Conservation (phyloP, 495 filamentous ascomycete genomes). For the Podospora pseudoanserina region DNA sequence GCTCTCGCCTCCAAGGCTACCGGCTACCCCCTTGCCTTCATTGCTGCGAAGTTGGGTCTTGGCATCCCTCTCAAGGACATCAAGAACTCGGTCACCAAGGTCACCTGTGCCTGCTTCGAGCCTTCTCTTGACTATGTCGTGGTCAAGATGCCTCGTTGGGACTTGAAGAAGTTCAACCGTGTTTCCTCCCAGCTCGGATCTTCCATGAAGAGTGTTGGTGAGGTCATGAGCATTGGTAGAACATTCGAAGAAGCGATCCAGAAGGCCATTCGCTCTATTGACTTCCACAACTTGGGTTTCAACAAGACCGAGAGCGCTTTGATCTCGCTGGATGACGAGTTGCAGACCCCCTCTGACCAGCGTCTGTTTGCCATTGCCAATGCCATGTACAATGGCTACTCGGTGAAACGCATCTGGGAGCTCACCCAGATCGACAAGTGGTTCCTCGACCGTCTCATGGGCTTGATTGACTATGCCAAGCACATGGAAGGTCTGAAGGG, state of each 20-base stretch:
- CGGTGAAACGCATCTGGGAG: conserved; percentile 94
- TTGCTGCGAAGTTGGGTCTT: conserved; percentile 90
- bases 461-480: conserved; percentile 83
- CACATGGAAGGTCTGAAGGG: conserved; percentile 66
- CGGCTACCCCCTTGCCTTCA: conserved; percentile 94
- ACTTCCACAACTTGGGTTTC: conserved; percentile 94
- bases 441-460: conserved; percentile 89
- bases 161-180: conserved; percentile 96
- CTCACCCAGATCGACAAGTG: conserved; percentile 97
- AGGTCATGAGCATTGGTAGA: conserved; percentile 96
- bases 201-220: conserved; percentile 99
- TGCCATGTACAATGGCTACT: conserved; percentile 91
- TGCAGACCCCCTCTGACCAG: conserved; percentile 97
- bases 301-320: conserved; percentile 76
- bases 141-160: conserved; percentile 98
- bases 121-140: conserved; percentile 99
- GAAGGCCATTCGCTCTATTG: conserved; percentile 92
- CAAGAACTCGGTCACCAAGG: conserved; percentile 91
- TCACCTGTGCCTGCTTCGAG: conserved; percentile 96
- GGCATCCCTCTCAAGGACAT: conserved; percentile 96
- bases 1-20: conserved; percentile 97
- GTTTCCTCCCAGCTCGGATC: conserved; percentile 93
- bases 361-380: conserved; percentile 97
- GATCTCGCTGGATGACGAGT: conserved; percentile 92
- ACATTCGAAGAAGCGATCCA: conserved; percentile 98